Evolutionary conservation across 2,329 filamentous ascomycete species (phyloP).

Genomic region (Trichoderma cornu-damae): DNA sequence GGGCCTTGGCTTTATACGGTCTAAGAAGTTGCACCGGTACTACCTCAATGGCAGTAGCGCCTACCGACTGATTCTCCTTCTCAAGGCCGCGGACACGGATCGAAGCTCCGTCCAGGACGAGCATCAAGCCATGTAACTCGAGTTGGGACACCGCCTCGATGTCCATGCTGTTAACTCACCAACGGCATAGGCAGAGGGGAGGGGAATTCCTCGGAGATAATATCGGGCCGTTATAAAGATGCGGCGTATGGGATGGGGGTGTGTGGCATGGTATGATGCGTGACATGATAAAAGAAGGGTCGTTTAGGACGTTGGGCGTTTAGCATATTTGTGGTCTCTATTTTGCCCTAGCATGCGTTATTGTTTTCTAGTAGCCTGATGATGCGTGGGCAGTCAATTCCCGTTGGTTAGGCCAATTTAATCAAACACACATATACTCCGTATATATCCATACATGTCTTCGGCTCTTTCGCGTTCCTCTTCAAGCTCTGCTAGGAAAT

Average conservation of each 20-base stretch:
- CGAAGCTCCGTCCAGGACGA: constrained; percentile 29
- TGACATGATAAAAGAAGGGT: not conserved
- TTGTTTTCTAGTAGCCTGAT: not conserved
- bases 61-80: constrained; percentile 76
- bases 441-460: not conserved
- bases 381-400: not conserved
- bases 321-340: constrained; percentile 1
- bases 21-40: constrained; percentile 89
- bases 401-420: not conserved
- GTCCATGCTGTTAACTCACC: not conserved
- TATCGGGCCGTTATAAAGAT: not conserved
- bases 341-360: not conserved
- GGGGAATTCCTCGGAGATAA: not conserved
- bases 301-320: constrained; percentile 17
- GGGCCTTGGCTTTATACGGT: constrained; percentile 81
- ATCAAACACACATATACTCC: not conserved
- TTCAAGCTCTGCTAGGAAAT: constrained; percentile 24
- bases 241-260: not conserved
- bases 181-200: not conserved
- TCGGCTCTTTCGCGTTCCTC: no score
- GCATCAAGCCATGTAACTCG: not conserved
- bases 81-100: constrained; percentile 53
- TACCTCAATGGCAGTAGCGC: constrained; percentile 96
- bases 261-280: not conserved
- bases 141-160: no score